A percentile compares a stretch with the other conserved stretches of the same genome.
Evolutionary conservation across 1,284 basidiomycete species (phyloP).

Genomic region (Trichosporon ovoides): DNA sequence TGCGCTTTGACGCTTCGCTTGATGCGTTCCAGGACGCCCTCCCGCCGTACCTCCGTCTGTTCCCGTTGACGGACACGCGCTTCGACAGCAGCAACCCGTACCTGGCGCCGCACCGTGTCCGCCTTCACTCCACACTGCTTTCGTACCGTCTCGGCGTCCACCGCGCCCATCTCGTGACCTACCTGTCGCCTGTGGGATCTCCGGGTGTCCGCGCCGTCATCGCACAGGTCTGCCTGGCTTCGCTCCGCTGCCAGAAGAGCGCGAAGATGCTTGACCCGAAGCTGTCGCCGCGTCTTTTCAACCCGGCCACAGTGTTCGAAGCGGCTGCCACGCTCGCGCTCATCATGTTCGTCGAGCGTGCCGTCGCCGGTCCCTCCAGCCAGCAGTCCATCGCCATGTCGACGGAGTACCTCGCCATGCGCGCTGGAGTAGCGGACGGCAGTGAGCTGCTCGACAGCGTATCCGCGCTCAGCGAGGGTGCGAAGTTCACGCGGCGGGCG

Average conservation of each 20-base stretch:
- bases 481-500: slow-evolving; percentile 26
- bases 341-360: slow-evolving; percentile 38
- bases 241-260: slow-evolving; percentile 36
- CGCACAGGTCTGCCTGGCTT: slow-evolving; percentile 33
- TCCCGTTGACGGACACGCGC: slow-evolving; percentile 38
- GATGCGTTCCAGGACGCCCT: slow-evolving; percentile 40
- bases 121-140: slow-evolving; percentile 35
- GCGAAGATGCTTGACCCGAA: slow-evolving; percentile 44
- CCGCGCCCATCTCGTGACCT: slow-evolving; percentile 33
- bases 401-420: slow-evolving; percentile 30
- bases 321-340: slow-evolving; percentile 34
- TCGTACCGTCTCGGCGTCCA: slow-evolving; percentile 38
- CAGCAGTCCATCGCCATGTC: slow-evolving; percentile 14
- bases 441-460: slow-evolving; percentile 41
- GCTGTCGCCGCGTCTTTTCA: slow-evolving; percentile 35
- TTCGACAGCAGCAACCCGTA: slow-evolving; percentile 36
- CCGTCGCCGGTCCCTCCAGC: slow-evolving; percentile 15
- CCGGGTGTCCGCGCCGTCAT: slow-evolving; percentile 29
- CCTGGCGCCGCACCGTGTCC: slow-evolving; percentile 38
- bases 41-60: slow-evolving; percentile 40
- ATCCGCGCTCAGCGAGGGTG: slow-evolving; percentile 11
- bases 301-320: slow-evolving; percentile 38
- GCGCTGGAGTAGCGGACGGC: slow-evolving; percentile 36
- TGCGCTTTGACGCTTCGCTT: slow-evolving; percentile 38
- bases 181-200: slow-evolving; percentile 32